Evolutionary conservation across 495 filamentous ascomycete genomes (phyloP), one percentile per base, ranked within the genome.

Genomic region (Talaromyces nanjingensis): DNA sequence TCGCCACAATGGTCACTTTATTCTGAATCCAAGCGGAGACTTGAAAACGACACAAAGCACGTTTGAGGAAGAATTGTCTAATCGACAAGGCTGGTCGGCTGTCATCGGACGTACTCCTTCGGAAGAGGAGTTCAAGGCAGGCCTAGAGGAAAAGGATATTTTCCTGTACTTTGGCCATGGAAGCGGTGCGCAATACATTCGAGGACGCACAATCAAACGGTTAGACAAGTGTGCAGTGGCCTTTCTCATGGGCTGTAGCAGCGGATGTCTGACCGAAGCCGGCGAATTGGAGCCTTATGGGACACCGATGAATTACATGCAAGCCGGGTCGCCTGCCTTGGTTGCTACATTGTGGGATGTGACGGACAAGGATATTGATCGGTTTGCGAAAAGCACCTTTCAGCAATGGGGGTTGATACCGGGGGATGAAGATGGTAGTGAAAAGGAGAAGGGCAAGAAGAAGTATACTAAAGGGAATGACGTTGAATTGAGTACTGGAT

Each of bases 321-420:
- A 92, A 39, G 91, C 91, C 0, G 93, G 93, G 6, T 84, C 82
- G 60, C 87, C 90, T 3, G 91, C 93, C 9, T 81, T 97, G 18
- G 86, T 97, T 0, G 93, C 90, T 22, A 96, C 90, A 4, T 79
- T 98, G 39, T 98, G 94, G 94, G 94, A 98, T 74, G 94, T 98
- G 22, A 98, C 96, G 12, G 94, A 98, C 68, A 89, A 89, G 66
- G 94, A 98, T 71, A 94, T 96, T 68, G 94, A 98, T 78, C 87
- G 92, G 39, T 96, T 97, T 71, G 87, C 91, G 0, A 84, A 85
- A 24, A 77, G 83, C 16, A 77, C 88, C 3, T 87, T 96, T 58
- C 88, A 93, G 71, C 83, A 86, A 62, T 98, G 94, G 94, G 94
- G 94, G 14, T 71, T 98, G 2, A 76, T 91, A 29, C 67, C 61